Base-by-base conservation (phyloP, 495 filamentous ascomycete species). In the Penicillium fimorum region DNA sequence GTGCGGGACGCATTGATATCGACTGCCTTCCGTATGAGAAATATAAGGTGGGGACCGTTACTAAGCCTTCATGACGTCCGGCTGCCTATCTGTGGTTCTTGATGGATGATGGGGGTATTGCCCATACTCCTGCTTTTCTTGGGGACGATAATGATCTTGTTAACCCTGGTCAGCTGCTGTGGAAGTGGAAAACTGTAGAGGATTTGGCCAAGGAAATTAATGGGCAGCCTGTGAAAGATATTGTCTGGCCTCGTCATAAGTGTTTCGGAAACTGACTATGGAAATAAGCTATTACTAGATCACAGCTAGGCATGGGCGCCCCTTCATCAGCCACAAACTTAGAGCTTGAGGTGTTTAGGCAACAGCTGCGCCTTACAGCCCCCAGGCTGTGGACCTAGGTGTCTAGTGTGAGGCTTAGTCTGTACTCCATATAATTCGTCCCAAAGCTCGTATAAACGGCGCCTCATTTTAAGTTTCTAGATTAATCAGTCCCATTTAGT, bases 71-170 rank as follows among this genome's bases (percentile, higher is more conserved):
- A 3, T 64, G 44, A 42, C 61, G 64, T 41, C 66, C 66, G 2
- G 63, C 58, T 10, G 17, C 18, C 17, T 67, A 55, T 56, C n/a
- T 69, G 30, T 49, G 64, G 20, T 70, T 67, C 25, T 57, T 65
- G 59, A 64, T 66, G 61, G 61, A 61, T 0, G 63, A 69, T 53
- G 49, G 47, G 1, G 61, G 59, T 47, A 61, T 66, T 30, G 48
- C 64, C 18, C 61, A 69, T 51, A 59, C 63, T n/a, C 13, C 30
- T 13, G 40, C n/a, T 20, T 60, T 56, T 3, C 22, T 63, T 25
- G 60, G 62, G 17, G 47, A 46, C 43, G 58, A 59, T 49, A 62
- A 66, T 50, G 57, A 57, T 20, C 8, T 66, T 40, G 55, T 51
- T 13, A 51, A 42, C 7, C 49, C 49, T 3, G 49, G 49, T 12